These are phyloP conservation scores for Amauroascus niger DNA, from an alignment of 2,329 filamentous ascomycete species.

Conservation along the genomic window DNA sequence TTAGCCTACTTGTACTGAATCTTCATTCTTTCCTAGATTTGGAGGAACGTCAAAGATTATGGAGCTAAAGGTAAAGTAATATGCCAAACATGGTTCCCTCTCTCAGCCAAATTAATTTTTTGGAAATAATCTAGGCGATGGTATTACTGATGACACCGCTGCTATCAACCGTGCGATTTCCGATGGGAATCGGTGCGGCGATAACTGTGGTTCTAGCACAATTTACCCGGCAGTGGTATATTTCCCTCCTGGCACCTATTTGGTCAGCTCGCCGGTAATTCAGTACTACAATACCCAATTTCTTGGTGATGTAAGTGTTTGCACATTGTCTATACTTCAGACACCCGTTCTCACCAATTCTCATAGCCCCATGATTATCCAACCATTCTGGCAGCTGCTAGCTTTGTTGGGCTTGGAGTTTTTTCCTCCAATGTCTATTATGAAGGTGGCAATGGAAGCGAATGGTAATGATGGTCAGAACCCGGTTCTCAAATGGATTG, in stretches of 20 bases:
- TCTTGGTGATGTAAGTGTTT: slow-evolving; percentile 18
- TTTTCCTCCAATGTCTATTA: slow-evolving; percentile 21
- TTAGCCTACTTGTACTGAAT: neutral
- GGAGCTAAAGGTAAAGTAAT: slow-evolving; percentile 42
- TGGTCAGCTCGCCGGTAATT: slow-evolving; percentile 20
- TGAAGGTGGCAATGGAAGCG: slow-evolving; percentile 9
- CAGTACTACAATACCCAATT: slow-evolving; percentile 23
- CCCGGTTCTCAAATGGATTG: no score
- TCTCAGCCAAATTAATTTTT: no score
- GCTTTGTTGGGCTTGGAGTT: slow-evolving; percentile 20
- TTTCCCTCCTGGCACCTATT: slow-evolving; percentile 52
- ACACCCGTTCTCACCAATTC: no score
- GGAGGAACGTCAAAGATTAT: slow-evolving; percentile 66
- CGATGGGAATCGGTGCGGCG: slow-evolving; percentile 54
- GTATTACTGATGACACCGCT: slow-evolving; percentile 67
- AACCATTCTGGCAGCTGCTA: slow-evolving; percentile 19
- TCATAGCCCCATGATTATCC: slow-evolving; percentile 13
- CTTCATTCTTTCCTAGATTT: slow-evolving; percentile 35
- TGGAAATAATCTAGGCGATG: slow-evolving; percentile 47
- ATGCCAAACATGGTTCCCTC: neutral
- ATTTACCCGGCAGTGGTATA: slow-evolving; percentile 70
- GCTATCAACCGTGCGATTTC: slow-evolving; percentile 79
- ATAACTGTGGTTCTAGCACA: slow-evolving; percentile 73
- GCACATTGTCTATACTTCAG: no score
- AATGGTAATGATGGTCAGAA: no score